Base-by-base conservation (phyloP, 306 rosid species). In the Alnus rubra region DNA sequence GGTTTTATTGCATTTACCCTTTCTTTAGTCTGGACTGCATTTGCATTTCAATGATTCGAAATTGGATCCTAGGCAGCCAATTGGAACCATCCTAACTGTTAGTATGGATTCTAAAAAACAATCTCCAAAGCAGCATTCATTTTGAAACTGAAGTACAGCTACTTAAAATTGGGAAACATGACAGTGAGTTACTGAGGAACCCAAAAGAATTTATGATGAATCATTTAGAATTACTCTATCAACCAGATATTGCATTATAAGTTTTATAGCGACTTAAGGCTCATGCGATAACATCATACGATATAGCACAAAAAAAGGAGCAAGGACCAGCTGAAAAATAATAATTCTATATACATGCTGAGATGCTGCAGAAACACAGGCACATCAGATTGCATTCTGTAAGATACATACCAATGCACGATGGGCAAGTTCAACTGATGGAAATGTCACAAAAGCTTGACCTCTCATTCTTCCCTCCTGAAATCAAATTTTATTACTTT, bases 391-490 rank as follows among this genome's bases (percentile, higher is more conserved):
- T 48, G 71, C 78, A 63, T 68, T 58, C 30, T 47, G 30, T 19
- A 33, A 74, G 77, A 74, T 69, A 82, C 86, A 58, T 85, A 94
- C 98, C 92, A 95, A 85, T 71, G 94, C 98, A 72, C 56, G 88
- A 82, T 88, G 95, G 78, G 98, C 97, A 79, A 91, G 80, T 75
- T 92, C 98, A 80, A 83, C 71, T 15, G 97, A 88, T 54, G 98
- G 98, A 83, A 95, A 91, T 72, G 98, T 95, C 83, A 95, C 68
- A 80, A 95, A 95, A 2, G 98, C 97, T 89, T 95, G 98, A 70
- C 97, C 98, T 84, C 94, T 91, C 98, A 95, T 95, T 86, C 98
- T 88, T 85, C 98, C 98, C 86, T 92, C 98, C 98, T 92, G 95
- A 82, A 82, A 92, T 81, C 74, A 69, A 81, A 7, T 47, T 70